phyloP scores from a whole-genome alignment of 176 grass and related monocot species.

The Phyllostachys edulis region DNA sequence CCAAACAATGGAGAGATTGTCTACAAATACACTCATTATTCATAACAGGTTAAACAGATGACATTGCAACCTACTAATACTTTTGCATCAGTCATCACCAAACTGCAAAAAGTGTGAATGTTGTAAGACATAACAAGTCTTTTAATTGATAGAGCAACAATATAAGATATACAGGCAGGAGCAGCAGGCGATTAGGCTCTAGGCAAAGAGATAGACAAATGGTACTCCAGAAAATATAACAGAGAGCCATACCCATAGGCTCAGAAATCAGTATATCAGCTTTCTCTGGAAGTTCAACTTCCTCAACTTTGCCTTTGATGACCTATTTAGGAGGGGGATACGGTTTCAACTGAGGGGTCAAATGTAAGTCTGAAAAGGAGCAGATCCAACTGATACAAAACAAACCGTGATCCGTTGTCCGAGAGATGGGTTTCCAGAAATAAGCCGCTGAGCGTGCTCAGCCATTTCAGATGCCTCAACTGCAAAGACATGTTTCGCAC shows the following conservation, averaged over 20 bases:
- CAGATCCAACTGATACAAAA: slow-evolving; percentile 42
- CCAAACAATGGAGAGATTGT: not conserved
- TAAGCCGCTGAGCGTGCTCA: slow-evolving; percentile 81
- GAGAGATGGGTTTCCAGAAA: slow-evolving; percentile 86
- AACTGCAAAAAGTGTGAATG: not conserved
- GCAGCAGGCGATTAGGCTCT: not conserved
- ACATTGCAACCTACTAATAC: not conserved
- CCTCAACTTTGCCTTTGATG: slow-evolving; percentile 97
- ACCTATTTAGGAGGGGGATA: slow-evolving; percentile 43
- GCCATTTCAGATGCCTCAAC: slow-evolving; percentile 99
- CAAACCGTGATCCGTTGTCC: slow-evolving; percentile 92
- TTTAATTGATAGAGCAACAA: not conserved
- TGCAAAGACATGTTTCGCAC: slow-evolving; percentile 98
- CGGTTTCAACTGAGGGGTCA: slow-evolving; percentile 12
- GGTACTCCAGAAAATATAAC: slow-evolving; percentile 2
- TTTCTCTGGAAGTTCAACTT: slow-evolving; percentile 97
- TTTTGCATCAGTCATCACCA: not conserved
- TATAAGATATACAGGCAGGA: not conserved
- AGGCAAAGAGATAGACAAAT: not conserved
- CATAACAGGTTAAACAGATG: slow-evolving; percentile 6
- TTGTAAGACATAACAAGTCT: not conserved
- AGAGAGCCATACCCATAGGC: slow-evolving; percentile 74
- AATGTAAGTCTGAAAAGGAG: slow-evolving; percentile 1
- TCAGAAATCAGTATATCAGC: slow-evolving; percentile 98
- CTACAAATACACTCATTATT: not conserved